These are phyloP conservation scores for Pseudoturritis turrita DNA, from an alignment of 345 rosid genomes.

Conservation along the genomic window DNA sequence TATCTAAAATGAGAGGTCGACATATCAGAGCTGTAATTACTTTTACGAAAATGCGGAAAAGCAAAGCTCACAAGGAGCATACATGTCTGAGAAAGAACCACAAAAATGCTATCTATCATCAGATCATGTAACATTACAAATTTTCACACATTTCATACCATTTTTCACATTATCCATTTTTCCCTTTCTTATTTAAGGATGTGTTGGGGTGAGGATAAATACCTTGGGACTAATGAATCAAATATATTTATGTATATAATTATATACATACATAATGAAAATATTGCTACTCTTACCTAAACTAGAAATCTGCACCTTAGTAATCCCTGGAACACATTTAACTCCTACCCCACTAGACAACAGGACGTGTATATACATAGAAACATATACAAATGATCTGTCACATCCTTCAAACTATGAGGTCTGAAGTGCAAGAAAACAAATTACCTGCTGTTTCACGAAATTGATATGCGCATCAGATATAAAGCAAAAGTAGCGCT, in stretches of 20 bases:
- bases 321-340: constrained; percentile 1
- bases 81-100: background rate
- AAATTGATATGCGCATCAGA: constrained; percentile 63
- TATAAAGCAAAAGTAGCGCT: constrained; percentile 63
- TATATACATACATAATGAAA: background rate
- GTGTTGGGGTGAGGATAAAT: background rate
- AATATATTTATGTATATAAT: background rate
- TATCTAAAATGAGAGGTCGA: background rate
- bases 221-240: background rate
- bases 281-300: background rate
- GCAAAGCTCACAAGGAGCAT: background rate
- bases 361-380: background rate
- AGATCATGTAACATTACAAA: background rate
- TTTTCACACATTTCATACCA: background rate
- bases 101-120: background rate
- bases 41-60: background rate
- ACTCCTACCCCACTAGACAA: background rate
- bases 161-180: background rate
- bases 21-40: background rate
- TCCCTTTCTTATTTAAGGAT: background rate
- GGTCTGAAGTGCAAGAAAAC: background rate
- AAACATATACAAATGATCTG: background rate
- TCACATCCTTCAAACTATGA: constrained; percentile 17
- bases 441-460: constrained; percentile 68
- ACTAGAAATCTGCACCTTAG: background rate